These are phyloP conservation scores for Aphanoascus verrucosus DNA, from an alignment of 2,329 filamentous ascomycete genomes.

Conservation along the genomic window DNA sequence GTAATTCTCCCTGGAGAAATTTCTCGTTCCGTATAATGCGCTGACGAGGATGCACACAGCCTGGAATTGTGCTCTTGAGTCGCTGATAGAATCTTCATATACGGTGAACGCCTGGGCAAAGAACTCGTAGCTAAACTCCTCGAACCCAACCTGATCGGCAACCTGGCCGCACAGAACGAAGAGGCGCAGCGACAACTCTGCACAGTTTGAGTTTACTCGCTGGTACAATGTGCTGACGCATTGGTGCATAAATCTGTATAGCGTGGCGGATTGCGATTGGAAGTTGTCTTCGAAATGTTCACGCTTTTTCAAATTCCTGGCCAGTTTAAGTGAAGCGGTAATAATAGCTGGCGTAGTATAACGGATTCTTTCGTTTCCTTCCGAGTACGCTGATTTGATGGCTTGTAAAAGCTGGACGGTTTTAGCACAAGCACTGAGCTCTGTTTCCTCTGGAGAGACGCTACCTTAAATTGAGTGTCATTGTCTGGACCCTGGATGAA, in stretches of 20 bases:
- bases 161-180: slow-evolving; percentile 90
- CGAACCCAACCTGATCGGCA: slow-evolving; percentile 79
- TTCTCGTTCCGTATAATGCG: slow-evolving; percentile 73
- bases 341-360: slow-evolving; percentile 91
- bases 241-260: slow-evolving; percentile 94
- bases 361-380: slow-evolving; percentile 89
- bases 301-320: slow-evolving; percentile 74
- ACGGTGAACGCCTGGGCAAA: slow-evolving; percentile 97
- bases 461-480: slow-evolving; percentile 76
- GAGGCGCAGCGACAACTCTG: slow-evolving; percentile 77
- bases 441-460: slow-evolving; percentile 1
- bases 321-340: slow-evolving; percentile 80
- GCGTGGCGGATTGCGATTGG: slow-evolving; percentile 61
- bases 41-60: slow-evolving; percentile 90
- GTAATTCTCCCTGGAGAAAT: slow-evolving; percentile 95
- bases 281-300: slow-evolving; percentile 77
- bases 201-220: slow-evolving; percentile 68
- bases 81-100: slow-evolving; percentile 91
- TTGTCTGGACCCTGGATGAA: slow-evolving; percentile 74
- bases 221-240: slow-evolving; percentile 78
- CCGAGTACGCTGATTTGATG: slow-evolving; percentile 71
- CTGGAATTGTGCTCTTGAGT: slow-evolving; percentile 94
- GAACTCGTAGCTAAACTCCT: slow-evolving; percentile 96
- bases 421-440: slow-evolving; percentile 17
- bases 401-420: slow-evolving; percentile 61